These are phyloP conservation scores for Hymenoscyphus infarciens DNA, from an alignment of 2,329 filamentous ascomycete species.

Conservation along the genomic window DNA sequence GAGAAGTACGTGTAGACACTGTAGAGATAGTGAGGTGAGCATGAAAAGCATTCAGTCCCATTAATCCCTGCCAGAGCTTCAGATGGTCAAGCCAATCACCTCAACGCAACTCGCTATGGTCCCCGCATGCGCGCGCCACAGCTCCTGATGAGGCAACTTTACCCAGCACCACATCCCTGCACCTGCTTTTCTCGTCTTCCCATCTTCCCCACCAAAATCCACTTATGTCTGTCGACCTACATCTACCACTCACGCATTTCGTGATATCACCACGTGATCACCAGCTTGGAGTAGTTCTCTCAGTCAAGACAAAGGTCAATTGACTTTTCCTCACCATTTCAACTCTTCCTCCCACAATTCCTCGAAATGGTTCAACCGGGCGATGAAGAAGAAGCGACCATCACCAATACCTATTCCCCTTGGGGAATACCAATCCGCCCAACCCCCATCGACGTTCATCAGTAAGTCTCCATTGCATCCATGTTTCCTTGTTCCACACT, in stretches of 20 bases:
- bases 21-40: background rate
- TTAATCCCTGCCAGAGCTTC: background rate
- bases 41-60: background rate
- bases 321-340: background rate
- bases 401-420: slow-evolving; percentile 42
- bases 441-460: slow-evolving; percentile 38
- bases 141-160: slow-evolving; percentile 2
- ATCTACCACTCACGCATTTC: background rate
- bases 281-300: background rate
- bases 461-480: slow-evolving; percentile 15
- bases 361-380: slow-evolving; percentile 16
- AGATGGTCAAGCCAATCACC: background rate
- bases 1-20: too few relatives aligned
- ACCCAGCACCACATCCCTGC: background rate
- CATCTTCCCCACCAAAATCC: background rate
- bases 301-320: slow-evolving; percentile 1
- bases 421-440: slow-evolving; percentile 47
- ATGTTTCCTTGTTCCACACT: background rate
- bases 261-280: background rate
- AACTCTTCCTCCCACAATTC: background rate
- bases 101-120: too few relatives aligned
- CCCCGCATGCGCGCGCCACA: too few relatives aligned
- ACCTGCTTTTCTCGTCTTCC: too few relatives aligned
- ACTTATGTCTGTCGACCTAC: background rate
- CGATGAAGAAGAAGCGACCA: slow-evolving; percentile 23